Conservation (phyloP, 148 eudicot genomes). For the Selenicereus undatus region DNA sequence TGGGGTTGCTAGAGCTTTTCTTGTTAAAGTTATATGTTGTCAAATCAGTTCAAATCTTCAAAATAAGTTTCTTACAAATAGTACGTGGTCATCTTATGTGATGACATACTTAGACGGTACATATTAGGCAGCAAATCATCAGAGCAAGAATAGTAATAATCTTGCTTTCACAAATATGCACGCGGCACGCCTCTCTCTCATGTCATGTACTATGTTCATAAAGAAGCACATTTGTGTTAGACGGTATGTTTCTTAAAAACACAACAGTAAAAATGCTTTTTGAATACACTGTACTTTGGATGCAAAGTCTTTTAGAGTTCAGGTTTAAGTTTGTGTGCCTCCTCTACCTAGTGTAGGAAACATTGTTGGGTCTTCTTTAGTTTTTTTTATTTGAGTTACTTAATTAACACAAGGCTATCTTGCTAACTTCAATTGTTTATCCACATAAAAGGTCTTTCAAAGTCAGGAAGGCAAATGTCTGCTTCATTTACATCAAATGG, state of each 20-base stretch:
- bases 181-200: background rate
- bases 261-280: background rate
- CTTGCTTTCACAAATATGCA: background rate
- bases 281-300: too few relatives aligned
- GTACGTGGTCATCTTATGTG: too few relatives aligned
- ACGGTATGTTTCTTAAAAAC: too few relatives aligned
- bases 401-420: background rate
- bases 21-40: background rate
- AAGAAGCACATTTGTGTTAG: too few relatives aligned
- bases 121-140: too few relatives aligned
- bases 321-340: background rate
- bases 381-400: background rate
- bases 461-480: slow-evolving; percentile 64
- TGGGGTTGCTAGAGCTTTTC: background rate
- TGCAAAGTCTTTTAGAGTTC: too few relatives aligned
- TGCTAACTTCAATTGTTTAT: background rate
- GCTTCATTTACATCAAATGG: slow-evolving; percentile 56
- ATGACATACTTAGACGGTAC: too few relatives aligned
- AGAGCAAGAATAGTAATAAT: too few relatives aligned
- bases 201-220: background rate
- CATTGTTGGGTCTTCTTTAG: background rate
- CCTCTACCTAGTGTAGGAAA: background rate
- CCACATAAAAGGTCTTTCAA: slow-evolving; percentile 46
- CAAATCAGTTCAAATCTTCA: background rate
- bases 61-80: background rate